phyloP scores from a whole-genome alignment of 2,329 filamentous ascomycete species.

The Diaporthe australafricana region DNA sequence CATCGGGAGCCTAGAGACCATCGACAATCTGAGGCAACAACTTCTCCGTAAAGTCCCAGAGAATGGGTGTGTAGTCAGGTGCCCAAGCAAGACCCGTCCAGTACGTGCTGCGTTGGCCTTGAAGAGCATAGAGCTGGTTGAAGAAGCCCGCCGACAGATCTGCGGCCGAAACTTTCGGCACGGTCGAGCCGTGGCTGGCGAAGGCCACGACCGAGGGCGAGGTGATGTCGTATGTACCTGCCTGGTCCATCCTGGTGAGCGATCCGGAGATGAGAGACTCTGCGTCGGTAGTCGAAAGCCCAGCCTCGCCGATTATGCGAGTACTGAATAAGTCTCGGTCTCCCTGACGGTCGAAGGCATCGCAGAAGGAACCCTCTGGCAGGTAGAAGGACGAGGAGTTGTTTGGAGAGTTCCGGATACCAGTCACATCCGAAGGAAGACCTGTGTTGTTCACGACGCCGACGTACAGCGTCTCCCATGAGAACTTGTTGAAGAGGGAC shows the following conservation, averaged over 20 bases:
- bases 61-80: constrained; percentile 24
- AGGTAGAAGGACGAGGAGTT: constrained; percentile 13
- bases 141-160: constrained; percentile 21
- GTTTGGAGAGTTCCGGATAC: constrained; percentile 17
- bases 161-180: constrained; percentile 12
- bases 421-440: constrained; percentile 15
- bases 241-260: constrained; percentile 1
- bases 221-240: constrained; percentile 17
- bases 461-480: constrained; percentile 26
- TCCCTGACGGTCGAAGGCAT: constrained; percentile 23
- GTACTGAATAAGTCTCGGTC: constrained; percentile 13
- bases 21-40: constrained; percentile 11
- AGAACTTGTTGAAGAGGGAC: constrained; percentile 34
- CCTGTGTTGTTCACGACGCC: constrained; percentile 24
- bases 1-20: not conserved
- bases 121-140: constrained; percentile 19
- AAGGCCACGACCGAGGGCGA: constrained; percentile 11
- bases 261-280: constrained; percentile 7
- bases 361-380: constrained; percentile 24
- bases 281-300: not conserved
- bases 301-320: not conserved
- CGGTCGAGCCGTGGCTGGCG: constrained; percentile 15
- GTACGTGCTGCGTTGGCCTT: constrained; percentile 20
- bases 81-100: constrained; percentile 27
- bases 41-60: constrained; percentile 27